Evolutionary conservation across 768 basidiomycete genomes (phyloP).

Genomic region (Leccinum rimulosum): DNA sequence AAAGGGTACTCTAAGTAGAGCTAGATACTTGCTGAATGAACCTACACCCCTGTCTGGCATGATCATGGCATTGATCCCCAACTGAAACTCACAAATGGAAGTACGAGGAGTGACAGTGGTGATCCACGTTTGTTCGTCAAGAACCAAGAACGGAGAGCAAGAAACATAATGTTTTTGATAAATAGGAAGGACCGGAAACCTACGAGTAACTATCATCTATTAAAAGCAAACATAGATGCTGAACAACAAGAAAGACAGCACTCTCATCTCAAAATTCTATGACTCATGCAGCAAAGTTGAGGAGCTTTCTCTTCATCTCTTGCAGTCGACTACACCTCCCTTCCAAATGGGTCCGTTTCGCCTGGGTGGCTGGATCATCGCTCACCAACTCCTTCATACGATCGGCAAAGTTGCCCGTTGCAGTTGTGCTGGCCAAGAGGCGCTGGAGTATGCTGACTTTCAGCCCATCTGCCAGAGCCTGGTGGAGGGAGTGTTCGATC

Average conservation of each 20-base stretch:
- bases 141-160: no score
- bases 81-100: background rate
- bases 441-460: slow-evolving; percentile 35
- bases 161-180: no score
- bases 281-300: slow-evolving; percentile 22
- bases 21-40: background rate
- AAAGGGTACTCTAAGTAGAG: background rate
- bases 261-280: background rate
- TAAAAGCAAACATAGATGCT: background rate
- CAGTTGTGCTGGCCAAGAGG: slow-evolving; percentile 25
- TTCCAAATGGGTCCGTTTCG: slow-evolving; percentile 34
- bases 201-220: background rate
- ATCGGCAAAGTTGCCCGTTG: slow-evolving; percentile 17
- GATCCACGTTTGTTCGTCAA: background rate
- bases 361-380: slow-evolving; percentile 43
- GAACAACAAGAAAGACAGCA: background rate
- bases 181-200: background rate
- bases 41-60: no score
- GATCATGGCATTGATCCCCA: background rate
- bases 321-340: slow-evolving; percentile 36
- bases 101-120: background rate
- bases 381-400: slow-evolving; percentile 41
- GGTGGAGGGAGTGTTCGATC: slow-evolving; percentile 47
- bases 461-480: slow-evolving; percentile 35
- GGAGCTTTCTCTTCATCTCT: slow-evolving; percentile 38